Conservation (phyloP, 352 stramenopile genomes). For the Globisporangium cystogenes region DNA sequence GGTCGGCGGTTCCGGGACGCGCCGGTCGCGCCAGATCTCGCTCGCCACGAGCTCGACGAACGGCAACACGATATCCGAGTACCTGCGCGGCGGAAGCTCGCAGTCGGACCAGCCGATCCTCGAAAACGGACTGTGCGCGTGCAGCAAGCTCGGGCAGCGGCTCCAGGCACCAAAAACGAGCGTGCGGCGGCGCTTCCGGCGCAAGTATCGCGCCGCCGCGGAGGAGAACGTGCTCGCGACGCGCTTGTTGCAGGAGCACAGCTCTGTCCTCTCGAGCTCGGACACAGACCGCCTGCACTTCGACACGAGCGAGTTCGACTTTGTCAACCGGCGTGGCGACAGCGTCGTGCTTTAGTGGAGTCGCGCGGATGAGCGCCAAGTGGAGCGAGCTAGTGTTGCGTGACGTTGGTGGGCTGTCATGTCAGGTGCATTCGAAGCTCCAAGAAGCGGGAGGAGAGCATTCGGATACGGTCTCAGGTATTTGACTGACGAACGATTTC, state of each 20-base stretch:
- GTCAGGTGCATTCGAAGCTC: too few species aligned
- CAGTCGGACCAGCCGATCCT: slow-evolving; percentile 37
- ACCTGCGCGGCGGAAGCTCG: slow-evolving; percentile 16
- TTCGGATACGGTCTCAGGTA: too few species aligned
- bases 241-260: slow-evolving; percentile 34
- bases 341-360: slow-evolving; percentile 8
- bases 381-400: too few species aligned
- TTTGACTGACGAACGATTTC: too few species aligned
- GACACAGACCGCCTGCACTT: slow-evolving; percentile 6
- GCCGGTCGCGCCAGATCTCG: slow-evolving; percentile 18
- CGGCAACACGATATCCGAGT: slow-evolving; percentile 20
- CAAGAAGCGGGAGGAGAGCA: too few species aligned
- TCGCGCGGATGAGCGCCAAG: too few species aligned
- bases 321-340: slow-evolving; percentile 20
- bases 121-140: slow-evolving; percentile 41
- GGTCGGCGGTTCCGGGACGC: slow-evolving; percentile 12
- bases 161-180: slow-evolving; percentile 32
- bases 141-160: slow-evolving; percentile 51
- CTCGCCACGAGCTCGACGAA: slow-evolving; percentile 39
- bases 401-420: neutral
- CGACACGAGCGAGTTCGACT: slow-evolving; percentile 36
- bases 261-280: slow-evolving; percentile 10
- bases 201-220: slow-evolving; percentile 25
- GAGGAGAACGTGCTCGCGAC: slow-evolving; percentile 34
- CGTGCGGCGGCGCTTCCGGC: slow-evolving; percentile 21